phyloP scores from a whole-genome alignment of 495 filamentous ascomycete genomes.

The Talaromyces proteolyticus region DNA sequence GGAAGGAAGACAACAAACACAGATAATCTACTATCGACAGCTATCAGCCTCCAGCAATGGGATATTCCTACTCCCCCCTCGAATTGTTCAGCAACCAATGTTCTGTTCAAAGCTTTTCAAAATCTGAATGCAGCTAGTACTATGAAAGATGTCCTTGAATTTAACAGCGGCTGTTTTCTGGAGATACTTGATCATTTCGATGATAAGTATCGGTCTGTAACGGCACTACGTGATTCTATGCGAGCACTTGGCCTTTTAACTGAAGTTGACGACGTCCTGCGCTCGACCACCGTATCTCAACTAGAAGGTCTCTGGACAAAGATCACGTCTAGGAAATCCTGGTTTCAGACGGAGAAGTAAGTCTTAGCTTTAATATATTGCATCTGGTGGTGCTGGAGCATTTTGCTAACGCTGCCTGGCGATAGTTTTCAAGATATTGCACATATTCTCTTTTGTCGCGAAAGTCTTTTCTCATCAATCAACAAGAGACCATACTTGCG shows the following conservation, averaged over 20 bases:
- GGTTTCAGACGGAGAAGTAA: constrained; percentile 76
- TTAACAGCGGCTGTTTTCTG: constrained; percentile 59
- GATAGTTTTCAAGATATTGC: constrained; percentile 73
- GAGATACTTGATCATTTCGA: constrained; percentile 55
- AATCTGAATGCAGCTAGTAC: constrained; percentile 63
- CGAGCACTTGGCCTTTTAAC: constrained; percentile 70
- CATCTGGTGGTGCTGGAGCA: too few relatives aligned
- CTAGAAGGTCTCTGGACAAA: constrained; percentile 55
- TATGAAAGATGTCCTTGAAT: constrained; percentile 36
- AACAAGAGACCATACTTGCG: constrained; percentile 60
- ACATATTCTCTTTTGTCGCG: constrained; percentile 73
- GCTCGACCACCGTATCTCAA: constrained; percentile 48
- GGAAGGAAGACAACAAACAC: constrained; percentile 36
- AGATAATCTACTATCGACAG: constrained; percentile 72
- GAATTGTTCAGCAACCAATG: constrained; percentile 54
- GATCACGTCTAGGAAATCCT: constrained; percentile 59
- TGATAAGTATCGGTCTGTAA: constrained; percentile 48
- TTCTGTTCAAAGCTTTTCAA: constrained; percentile 75
- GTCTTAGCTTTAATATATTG: constrained; percentile 11
- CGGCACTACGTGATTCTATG: constrained; percentile 56
- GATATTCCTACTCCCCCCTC: constrained; percentile 70
- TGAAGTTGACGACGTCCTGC: constrained; percentile 74
- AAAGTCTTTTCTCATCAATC: constrained; percentile 76
- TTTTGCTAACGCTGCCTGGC: constrained; percentile 2
- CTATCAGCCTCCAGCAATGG: constrained; percentile 86